A percentile compares a stretch with the other conserved stretches of the same genome.
These are phyloP conservation scores for Monilinia fructicola DNA, from an alignment of 2,329 filamentous ascomycete species.

Conservation along the genomic window DNA sequence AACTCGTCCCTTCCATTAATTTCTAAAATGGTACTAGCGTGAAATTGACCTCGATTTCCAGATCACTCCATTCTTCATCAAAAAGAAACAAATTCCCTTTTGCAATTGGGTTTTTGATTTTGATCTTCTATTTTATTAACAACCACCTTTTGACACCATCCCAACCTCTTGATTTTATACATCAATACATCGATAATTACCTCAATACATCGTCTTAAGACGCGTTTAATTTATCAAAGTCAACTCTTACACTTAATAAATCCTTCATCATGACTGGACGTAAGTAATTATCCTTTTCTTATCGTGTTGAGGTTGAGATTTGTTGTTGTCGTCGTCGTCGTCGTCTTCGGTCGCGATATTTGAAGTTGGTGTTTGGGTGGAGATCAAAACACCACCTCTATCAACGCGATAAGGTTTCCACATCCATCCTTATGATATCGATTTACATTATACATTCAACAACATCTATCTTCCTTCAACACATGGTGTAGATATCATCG, in stretches of 20 bases:
- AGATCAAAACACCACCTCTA: background rate
- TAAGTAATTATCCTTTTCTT: constrained; percentile 44
- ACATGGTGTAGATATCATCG: constrained; percentile 53
- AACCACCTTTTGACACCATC: background rate
- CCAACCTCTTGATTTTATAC: background rate
- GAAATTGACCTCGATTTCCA: background rate
- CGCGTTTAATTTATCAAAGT: constrained; percentile 26
- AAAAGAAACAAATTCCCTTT: constrained; percentile 16
- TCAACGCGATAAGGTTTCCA: constrained; percentile 21
- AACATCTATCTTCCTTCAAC: constrained; percentile 50
- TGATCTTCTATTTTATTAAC: constrained; percentile 22
- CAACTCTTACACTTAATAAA: constrained; percentile 34
- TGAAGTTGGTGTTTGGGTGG: background rate
- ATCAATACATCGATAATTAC: constrained; percentile 20
- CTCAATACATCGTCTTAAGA: constrained; percentile 28
- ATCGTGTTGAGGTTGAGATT: constrained; percentile 46
- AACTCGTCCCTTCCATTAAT: background rate
- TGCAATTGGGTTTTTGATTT: background rate
- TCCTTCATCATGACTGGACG: constrained; percentile 57
- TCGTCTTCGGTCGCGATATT: constrained; percentile 20
- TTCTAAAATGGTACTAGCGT: constrained; percentile 21
- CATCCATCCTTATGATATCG: constrained; percentile 14
- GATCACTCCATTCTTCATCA: constrained; percentile 9
- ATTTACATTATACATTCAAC: constrained; percentile 6
- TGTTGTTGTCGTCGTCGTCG: constrained; percentile 64